phyloP scores from a whole-genome alignment of 1,284 basidiomycete species.

The Garcileccinum viscosum region DNA sequence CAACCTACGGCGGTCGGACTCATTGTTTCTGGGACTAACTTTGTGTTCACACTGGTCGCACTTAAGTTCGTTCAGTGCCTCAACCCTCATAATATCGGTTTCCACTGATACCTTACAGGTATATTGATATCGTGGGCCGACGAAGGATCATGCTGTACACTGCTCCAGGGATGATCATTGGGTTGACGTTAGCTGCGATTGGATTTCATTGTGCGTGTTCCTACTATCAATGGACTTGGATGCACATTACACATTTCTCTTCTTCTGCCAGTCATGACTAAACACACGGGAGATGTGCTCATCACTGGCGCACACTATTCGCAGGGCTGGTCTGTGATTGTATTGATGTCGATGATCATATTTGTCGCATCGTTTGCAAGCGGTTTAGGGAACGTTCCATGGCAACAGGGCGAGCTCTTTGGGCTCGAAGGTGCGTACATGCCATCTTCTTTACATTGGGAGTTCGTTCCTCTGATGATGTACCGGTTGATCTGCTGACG shows the following conservation, averaged over 20 bases:
- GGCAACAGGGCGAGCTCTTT: slow-evolving; percentile 89
- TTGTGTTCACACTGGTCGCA: slow-evolving; percentile 82
- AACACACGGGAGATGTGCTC: slow-evolving; percentile 68
- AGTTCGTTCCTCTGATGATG: background rate
- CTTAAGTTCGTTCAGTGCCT: slow-evolving; percentile 49
- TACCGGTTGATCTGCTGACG: background rate
- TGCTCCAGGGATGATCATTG: slow-evolving; percentile 79
- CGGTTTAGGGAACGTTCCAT: slow-evolving; percentile 80
- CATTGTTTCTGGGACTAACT: slow-evolving; percentile 81
- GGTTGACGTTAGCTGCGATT: slow-evolving; percentile 72
- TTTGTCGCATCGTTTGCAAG: slow-evolving; percentile 86
- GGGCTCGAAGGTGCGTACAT: slow-evolving; percentile 62
- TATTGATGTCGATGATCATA: slow-evolving; percentile 81
- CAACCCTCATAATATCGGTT: background rate
- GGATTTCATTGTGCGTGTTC: slow-evolving; percentile 73
- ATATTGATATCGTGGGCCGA: slow-evolving; percentile 82
- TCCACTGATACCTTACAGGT: slow-evolving; percentile 33
- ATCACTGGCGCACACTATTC: slow-evolving; percentile 71
- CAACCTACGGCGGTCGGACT: slow-evolving; percentile 82
- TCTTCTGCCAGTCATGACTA: slow-evolving; percentile 63
- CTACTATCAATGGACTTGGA: background rate
- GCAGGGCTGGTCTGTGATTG: slow-evolving; percentile 67
- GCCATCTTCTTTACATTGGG: background rate
- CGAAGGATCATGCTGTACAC: slow-evolving; percentile 80
- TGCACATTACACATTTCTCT: background rate